phyloP scores from a whole-genome alignment of 768 basidiomycete genomes.

The Russula lepida region DNA sequence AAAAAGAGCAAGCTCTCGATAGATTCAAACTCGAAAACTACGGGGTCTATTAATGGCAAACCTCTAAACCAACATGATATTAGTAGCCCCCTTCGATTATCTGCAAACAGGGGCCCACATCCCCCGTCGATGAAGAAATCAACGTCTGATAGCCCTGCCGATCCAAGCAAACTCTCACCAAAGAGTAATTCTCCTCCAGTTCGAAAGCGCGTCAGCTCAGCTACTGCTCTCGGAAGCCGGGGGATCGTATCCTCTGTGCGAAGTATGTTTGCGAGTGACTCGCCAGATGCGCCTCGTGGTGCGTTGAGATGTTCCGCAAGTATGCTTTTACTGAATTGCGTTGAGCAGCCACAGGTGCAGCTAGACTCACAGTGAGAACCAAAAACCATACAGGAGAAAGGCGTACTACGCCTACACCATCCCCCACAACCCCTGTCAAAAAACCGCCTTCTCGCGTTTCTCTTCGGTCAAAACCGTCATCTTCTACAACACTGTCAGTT shows the following conservation, averaged over 20 bases:
- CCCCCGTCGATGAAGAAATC: conserved; percentile 8
- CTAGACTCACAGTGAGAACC: not conserved
- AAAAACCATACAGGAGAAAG: not conserved
- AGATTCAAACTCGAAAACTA: conserved; percentile 24
- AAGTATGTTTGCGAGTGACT: conserved; percentile 12
- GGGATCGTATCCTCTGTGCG: conserved; percentile 17
- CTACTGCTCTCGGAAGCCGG: conserved; percentile 16
- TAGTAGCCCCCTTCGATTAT: conserved; percentile 8
- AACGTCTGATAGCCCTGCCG: conserved; percentile 5
- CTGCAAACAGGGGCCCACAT: not conserved
- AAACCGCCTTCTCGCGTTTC: conserved; percentile 8
- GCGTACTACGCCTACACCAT: conserved; percentile 6
- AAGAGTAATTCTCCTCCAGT: not conserved
- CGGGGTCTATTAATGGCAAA: conserved; percentile 28
- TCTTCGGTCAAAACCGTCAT: conserved; percentile 6
- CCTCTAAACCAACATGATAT: conserved; percentile 13
- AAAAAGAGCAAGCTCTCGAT: conserved; percentile 22
- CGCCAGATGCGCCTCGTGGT: not conserved
- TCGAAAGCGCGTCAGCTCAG: conserved; percentile 19
- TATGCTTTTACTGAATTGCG: not conserved
- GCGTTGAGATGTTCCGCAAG: not conserved
- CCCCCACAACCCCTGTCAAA: not conserved
- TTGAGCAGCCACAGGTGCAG: not conserved
- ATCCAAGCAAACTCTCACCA: not conserved
- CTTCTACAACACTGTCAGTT: conserved; percentile 8